phyloP scores from a whole-genome alignment of 768 basidiomycete species.

The Hygrocybe punicea region DNA sequence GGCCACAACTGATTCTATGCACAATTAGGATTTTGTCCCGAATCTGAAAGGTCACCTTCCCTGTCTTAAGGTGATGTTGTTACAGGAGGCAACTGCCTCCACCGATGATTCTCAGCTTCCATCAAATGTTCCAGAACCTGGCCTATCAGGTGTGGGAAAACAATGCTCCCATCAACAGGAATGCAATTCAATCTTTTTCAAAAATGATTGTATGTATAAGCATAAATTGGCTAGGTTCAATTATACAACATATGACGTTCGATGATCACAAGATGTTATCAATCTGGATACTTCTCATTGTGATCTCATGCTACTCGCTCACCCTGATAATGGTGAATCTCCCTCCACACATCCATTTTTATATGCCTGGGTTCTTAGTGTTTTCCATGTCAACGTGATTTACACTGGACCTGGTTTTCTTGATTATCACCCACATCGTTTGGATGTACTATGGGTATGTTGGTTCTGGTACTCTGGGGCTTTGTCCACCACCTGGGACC shows the following conservation, averaged over 20 bases:
- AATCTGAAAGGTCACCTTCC: slow-evolving; percentile 26
- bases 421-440: not conserved
- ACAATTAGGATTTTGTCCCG: slow-evolving; percentile 29
- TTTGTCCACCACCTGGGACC: slow-evolving; percentile 6
- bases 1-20: no score
- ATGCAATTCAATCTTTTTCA: slow-evolving; percentile 9
- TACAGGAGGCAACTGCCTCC: no score
- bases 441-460: slow-evolving; percentile 35
- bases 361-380: slow-evolving; percentile 29
- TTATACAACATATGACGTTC: slow-evolving; percentile 33
- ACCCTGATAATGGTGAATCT: not conserved
- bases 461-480: slow-evolving; percentile 24
- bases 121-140: slow-evolving; percentile 2
- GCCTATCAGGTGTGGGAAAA: no score
- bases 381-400: slow-evolving; percentile 28
- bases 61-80: slow-evolving; percentile 3
- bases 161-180: no score
- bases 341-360: slow-evolving; percentile 24
- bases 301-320: slow-evolving; percentile 23
- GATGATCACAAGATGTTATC: slow-evolving; percentile 21
- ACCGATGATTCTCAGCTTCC: no score
- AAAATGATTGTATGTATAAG: slow-evolving; percentile 17
- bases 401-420: slow-evolving; percentile 1
- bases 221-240: slow-evolving; percentile 23
- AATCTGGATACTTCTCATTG: slow-evolving; percentile 7